Evolutionary conservation across 129 eudicot species (phyloP), one percentile per base, ranked within the genome.

Genomic region (Solidago caesia): DNA sequence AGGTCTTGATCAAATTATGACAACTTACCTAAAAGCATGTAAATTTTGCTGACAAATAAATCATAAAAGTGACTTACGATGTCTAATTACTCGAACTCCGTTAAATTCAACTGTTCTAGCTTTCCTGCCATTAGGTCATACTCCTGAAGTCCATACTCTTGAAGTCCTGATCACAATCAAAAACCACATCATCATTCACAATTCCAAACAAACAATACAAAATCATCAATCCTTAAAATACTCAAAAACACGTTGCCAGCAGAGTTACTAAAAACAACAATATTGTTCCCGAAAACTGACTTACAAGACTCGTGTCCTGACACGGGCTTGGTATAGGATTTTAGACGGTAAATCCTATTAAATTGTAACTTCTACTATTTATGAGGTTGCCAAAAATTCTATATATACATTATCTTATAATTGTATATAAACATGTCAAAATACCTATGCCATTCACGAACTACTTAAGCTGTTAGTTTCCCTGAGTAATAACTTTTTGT

Each of bases 241-340:
- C 11, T 26, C 43, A 14, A 41, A 13, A 53, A 6, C 59, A 53
- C 6, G 70, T 82, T 91, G 88, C 97, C 98, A 21, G 96, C 96
- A 73, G 98, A 94, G 79, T 94, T 94, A 59, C 98, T 94, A 60
- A 94, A 94, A n/a, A 94, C 89, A 0, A 96, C 97, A 21, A 94
- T 78, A 64, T 94, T 88, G 65, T 87, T 73, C 55, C 98, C 98
- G 75, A 94, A 94, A 68, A 88, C 81, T 21, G 89, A 80, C 80
- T 90, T 94, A 72, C 98, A 94, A 47, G 82, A 75, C 29, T 90
- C 89, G 21, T 21, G 21, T 21, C 21, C 21, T 21, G 21, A 21
- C 21, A 21, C 21, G 21, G 21, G 21, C 21, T 21, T 21, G 21
- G 21, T 21, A 21, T 21, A 21, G 21, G 21, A 21, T 21, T 21